Conservation (phyloP, 1,284 basidiomycete species). For the Microbotryum scabiosae region DNA sequence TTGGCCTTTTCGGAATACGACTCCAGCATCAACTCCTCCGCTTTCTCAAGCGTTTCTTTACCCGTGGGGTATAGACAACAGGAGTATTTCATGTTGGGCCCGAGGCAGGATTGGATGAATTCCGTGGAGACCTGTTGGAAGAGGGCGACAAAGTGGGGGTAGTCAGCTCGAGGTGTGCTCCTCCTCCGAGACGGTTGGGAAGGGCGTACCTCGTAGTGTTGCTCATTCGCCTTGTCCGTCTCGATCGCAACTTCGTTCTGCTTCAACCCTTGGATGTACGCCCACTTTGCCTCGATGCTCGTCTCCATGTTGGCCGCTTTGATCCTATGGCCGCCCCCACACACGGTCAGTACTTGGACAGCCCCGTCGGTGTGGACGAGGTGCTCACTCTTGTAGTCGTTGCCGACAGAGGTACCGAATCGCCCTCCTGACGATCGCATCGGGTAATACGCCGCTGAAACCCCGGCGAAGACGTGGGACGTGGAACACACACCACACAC, state of each 20-base stretch:
- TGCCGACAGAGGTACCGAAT: conserved; percentile 56
- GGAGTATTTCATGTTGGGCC: conserved; percentile 59
- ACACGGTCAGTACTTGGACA: too few relatives aligned
- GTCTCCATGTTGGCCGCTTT: conserved; percentile 54
- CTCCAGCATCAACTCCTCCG: conserved; percentile 61
- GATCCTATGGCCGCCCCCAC: too few relatives aligned
- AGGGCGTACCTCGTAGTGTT: conserved; percentile 59
- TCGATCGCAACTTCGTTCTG: conserved; percentile 56
- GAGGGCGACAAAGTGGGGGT: not conserved
- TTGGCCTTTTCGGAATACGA: conserved; percentile 62
- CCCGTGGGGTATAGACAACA: conserved; percentile 63
- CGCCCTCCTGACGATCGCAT: conserved; percentile 53
- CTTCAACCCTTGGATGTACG: conserved; percentile 42
- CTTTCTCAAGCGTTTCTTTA: conserved; percentile 57
- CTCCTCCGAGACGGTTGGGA: too few relatives aligned
- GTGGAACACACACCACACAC: too few relatives aligned
- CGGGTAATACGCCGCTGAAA: conserved; percentile 46
- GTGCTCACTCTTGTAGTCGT: conserved; percentile 47
- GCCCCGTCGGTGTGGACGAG: too few relatives aligned
- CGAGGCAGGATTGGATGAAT: conserved; percentile 59
- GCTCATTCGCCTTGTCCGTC: conserved; percentile 64
- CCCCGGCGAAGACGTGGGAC: too few relatives aligned
- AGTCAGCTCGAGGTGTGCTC: too few relatives aligned
- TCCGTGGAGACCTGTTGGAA: conserved; percentile 52
- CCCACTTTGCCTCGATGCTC: conserved; percentile 61